Evolutionary conservation across 257 asterid genomes (phyloP).

Genomic region (Solanum dulcamara): DNA sequence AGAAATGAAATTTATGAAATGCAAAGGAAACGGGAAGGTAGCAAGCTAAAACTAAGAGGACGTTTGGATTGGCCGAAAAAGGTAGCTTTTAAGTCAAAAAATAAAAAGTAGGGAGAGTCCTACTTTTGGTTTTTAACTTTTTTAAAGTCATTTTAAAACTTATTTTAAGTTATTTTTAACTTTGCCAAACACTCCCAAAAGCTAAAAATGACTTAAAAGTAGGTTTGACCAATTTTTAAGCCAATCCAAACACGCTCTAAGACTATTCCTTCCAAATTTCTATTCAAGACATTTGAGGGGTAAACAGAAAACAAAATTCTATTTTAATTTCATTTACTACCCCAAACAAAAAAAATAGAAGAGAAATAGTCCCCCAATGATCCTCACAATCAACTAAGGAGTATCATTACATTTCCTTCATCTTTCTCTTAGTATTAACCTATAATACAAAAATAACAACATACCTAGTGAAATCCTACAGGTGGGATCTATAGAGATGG

Average conservation of each 20-base stretch:
- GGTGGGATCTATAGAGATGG: too few species aligned
- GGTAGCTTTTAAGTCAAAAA: too few species aligned
- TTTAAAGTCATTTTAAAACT: too few species aligned
- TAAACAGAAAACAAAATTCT: not conserved
- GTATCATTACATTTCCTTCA: not conserved
- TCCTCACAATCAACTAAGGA: not conserved
- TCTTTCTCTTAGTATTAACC: not conserved
- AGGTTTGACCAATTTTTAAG: too few species aligned
- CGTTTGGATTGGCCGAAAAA: too few species aligned
- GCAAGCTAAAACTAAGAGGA: not conserved
- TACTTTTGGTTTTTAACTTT: too few species aligned
- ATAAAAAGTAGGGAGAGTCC: too few species aligned
- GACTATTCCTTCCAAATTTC: not conserved
- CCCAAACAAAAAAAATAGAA: not conserved
- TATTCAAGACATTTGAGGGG: not conserved
- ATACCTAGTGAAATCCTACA: too few species aligned
- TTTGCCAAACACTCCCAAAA: too few species aligned
- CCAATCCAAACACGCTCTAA: too few species aligned
- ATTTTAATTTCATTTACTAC: not conserved
- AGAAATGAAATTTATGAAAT: not conserved
- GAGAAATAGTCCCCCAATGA: not conserved
- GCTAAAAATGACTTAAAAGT: too few species aligned
- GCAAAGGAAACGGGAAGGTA: not conserved
- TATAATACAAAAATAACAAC: not conserved
- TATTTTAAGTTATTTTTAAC: too few species aligned